These are phyloP conservation scores for Iris pallida DNA, from an alignment of 116 monocot species.

Conservation along the genomic window DNA sequence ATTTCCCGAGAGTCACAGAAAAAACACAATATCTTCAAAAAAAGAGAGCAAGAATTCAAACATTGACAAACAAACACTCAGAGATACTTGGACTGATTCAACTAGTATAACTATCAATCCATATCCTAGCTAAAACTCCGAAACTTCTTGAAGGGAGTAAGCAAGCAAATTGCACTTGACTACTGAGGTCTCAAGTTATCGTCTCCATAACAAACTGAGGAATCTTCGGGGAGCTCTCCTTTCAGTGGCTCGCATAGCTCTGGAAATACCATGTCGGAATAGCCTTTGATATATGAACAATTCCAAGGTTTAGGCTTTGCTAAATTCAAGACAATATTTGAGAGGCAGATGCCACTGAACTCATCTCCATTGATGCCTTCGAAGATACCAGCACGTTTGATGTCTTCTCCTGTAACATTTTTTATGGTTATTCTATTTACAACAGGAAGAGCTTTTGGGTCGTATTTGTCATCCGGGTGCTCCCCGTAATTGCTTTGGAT, in stretches of 20 bases:
- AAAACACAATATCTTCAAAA: too few species aligned
- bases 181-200: neutral
- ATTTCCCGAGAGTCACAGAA: too few species aligned
- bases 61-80: too few species aligned
- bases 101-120: too few species aligned
- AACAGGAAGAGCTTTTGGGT: slow-evolving; percentile 49
- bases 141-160: neutral
- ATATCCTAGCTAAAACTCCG: too few species aligned
- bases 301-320: slow-evolving; percentile 42
- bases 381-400: slow-evolving; percentile 50
- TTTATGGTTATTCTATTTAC: slow-evolving; percentile 54
- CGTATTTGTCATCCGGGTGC: slow-evolving; percentile 54
- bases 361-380: slow-evolving; percentile 58
- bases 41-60: too few species aligned
- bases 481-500: slow-evolving; percentile 51
- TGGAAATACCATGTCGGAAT: slow-evolving; percentile 55
- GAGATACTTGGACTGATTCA: too few species aligned
- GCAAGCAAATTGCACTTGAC: slow-evolving; percentile 2
- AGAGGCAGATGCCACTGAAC: slow-evolving; percentile 61
- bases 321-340: slow-evolving; percentile 44
- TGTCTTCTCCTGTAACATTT: slow-evolving; percentile 44
- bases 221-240: slow-evolving; percentile 20
- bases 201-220: slow-evolving; percentile 42
- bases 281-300: slow-evolving; percentile 57
- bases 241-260: slow-evolving; percentile 47